Conservation (phyloP, 345 rosid species). For the Luvunga scandens region DNA sequence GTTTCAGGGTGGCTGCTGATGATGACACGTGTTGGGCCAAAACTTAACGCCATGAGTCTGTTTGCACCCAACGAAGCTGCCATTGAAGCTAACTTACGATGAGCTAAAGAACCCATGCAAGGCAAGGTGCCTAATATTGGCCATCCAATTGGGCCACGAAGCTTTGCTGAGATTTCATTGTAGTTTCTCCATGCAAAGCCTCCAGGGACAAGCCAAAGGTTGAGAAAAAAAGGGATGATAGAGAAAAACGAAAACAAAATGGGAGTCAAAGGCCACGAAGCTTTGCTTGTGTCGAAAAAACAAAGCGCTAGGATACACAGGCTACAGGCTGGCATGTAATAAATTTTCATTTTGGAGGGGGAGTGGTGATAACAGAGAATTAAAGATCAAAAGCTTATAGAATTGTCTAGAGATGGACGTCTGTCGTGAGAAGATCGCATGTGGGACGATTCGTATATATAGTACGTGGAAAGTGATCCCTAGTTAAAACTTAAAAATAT, state of each 20-base stretch:
- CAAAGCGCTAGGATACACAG: slow-evolving; percentile 18
- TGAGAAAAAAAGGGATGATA: slow-evolving; percentile 22
- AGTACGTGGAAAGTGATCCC: slow-evolving; percentile 23
- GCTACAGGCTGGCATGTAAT: slow-evolving; percentile 3
- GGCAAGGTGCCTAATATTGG: slow-evolving; percentile 51
- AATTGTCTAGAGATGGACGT: slow-evolving; percentile 25
- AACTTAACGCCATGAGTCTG: slow-evolving; percentile 56
- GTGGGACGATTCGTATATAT: slow-evolving; percentile 29
- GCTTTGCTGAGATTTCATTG: slow-evolving; percentile 18
- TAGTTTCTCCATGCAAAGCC: slow-evolving; percentile 69
- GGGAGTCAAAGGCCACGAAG: slow-evolving; percentile 28
- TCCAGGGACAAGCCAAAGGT: slow-evolving; percentile 52
- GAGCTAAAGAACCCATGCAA: slow-evolving; percentile 56
- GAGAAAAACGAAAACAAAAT: slow-evolving; percentile 22
- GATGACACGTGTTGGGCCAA: slow-evolving; percentile 47
- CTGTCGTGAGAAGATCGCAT: slow-evolving; percentile 26
- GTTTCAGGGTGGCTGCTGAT: slow-evolving; percentile 62
- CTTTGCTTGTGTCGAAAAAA: slow-evolving; percentile 7
- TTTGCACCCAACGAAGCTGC: slow-evolving; percentile 43
- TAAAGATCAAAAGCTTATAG: slow-evolving; percentile 8
- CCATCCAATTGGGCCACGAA: slow-evolving; percentile 56
- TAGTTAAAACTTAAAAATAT: not conserved
- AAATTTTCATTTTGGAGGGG: slow-evolving; percentile 24
- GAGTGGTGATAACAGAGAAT: no score
- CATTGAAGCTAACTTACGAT: slow-evolving; percentile 49